Percentiles rank a stretch among this genome's conserved stretches.
These are phyloP conservation scores for Cicer pinnatifidum DNA, from an alignment of 306 rosid species.

Conservation along the genomic window DNA sequence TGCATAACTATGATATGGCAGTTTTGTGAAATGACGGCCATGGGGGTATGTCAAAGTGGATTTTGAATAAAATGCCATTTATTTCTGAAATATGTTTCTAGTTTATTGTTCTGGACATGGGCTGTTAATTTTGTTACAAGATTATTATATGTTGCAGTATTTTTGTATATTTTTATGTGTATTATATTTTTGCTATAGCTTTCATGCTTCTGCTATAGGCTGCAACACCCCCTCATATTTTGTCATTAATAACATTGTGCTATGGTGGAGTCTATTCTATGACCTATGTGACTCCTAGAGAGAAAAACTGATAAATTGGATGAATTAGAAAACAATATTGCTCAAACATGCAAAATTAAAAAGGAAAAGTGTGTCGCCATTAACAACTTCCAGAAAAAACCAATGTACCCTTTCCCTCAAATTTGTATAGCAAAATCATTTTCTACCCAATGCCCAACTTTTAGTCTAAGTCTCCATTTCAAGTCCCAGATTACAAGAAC, in stretches of 20 bases:
- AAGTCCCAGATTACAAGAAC: conserved; percentile 6
- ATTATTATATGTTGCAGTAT: too few species aligned
- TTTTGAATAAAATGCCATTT: background rate
- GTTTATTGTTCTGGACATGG: conserved; percentile 1
- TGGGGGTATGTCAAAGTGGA: background rate
- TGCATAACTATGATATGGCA: background rate
- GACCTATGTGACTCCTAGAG: background rate
- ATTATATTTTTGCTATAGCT: background rate
- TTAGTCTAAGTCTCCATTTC: background rate
- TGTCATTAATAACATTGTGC: background rate
- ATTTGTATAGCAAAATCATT: background rate
- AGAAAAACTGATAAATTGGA: background rate
- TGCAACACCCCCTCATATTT: background rate
- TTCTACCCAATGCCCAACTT: background rate
- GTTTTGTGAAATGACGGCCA: background rate
- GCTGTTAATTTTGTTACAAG: background rate
- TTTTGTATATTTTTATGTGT: background rate
- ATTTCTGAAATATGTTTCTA: background rate
- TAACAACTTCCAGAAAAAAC: background rate
- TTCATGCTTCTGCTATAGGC: background rate
- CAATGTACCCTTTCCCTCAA: conserved; percentile 11
- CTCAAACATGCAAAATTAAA: background rate
- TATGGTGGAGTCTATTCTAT: background rate
- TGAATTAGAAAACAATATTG: background rate
- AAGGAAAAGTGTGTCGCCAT: background rate